Percentiles rank a stretch among this genome's conserved stretches.
phyloP scores from a whole-genome alignment of 768 basidiomycete genomes.

The Lyophyllum semitale region DNA sequence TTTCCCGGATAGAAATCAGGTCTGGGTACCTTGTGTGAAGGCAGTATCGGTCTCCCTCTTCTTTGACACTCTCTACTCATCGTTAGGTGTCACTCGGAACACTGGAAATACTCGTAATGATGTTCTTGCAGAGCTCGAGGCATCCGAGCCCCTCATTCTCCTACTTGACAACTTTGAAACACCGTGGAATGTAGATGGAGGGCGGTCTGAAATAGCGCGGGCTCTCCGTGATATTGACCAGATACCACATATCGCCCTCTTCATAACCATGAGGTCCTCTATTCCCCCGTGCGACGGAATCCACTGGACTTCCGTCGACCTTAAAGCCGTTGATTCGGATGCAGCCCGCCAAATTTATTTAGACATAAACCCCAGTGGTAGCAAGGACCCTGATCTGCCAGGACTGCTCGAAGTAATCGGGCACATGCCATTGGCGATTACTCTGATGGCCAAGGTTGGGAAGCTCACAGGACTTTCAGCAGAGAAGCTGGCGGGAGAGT shows the following conservation, averaged over 20 bases:
- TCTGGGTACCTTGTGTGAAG: slow-evolving; percentile 36
- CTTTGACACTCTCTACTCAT: slow-evolving; percentile 19
- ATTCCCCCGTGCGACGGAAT: slow-evolving; percentile 28
- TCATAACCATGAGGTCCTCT: slow-evolving; percentile 10
- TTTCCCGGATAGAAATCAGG: slow-evolving; percentile 20
- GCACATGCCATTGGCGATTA: slow-evolving; percentile 33
- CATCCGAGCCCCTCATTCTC: slow-evolving; percentile 10
- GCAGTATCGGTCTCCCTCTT: slow-evolving; percentile 25
- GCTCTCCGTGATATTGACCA: not conserved
- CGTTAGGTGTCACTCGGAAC: slow-evolving; percentile 20
- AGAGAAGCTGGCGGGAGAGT: slow-evolving; percentile 1
- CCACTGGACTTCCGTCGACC: slow-evolving; percentile 18
- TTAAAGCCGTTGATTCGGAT: slow-evolving; percentile 16
- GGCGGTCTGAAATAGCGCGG: slow-evolving; percentile 20
- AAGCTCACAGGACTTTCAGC: not conserved
- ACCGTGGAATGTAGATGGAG: slow-evolving; percentile 29
- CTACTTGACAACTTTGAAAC: slow-evolving; percentile 44
- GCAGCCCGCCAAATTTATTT: slow-evolving; percentile 25
- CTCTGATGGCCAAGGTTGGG: slow-evolving; percentile 29
- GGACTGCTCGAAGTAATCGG: slow-evolving; percentile 23
- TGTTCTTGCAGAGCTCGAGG: slow-evolving; percentile 21
- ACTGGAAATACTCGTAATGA: slow-evolving; percentile 21
- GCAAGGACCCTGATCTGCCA: slow-evolving; percentile 21
- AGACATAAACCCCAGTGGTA: slow-evolving; percentile 17
- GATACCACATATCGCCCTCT: slow-evolving; percentile 13